Conservation (phyloP, 176 grass and related monocot genomes). For the Zea luxurians region DNA sequence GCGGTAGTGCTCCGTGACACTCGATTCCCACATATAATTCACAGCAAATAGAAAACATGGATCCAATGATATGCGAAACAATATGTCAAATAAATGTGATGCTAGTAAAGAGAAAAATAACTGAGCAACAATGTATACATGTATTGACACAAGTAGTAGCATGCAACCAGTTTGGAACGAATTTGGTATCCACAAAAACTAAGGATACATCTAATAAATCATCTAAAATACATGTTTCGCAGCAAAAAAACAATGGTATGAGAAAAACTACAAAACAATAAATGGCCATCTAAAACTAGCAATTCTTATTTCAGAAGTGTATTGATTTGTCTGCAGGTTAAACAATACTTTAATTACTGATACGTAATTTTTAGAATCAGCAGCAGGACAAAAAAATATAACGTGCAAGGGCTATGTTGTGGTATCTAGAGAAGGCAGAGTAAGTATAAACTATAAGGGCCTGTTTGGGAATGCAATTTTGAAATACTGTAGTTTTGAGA, state of each 20-base stretch:
- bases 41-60: background rate
- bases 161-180: background rate
- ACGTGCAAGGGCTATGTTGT: background rate
- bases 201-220: conserved; percentile 2
- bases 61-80: conserved; percentile 18
- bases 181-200: conserved; percentile 32
- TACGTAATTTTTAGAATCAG: conserved; percentile 4
- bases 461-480: no score
- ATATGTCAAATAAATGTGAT: conserved; percentile 26
- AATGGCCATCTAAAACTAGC: background rate
- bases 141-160: conserved; percentile 18
- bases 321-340: conserved; percentile 10
- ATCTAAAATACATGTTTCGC: conserved; percentile 15
- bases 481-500: no score
- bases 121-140: conserved; percentile 3
- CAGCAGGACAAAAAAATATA: conserved; percentile 26
- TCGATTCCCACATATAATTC: conserved; percentile 26
- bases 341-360: conserved; percentile 26
- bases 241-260: background rate
- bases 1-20: background rate
- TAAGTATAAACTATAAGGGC: conserved; percentile 17
- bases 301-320: background rate
- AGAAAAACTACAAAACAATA: background rate
- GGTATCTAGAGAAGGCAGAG: conserved; percentile 7
- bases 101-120: conserved; percentile 20